Evolutionary conservation across 2,329 filamentous ascomycete genomes (phyloP), one percentile per base, ranked within the genome.

Genomic region (Aphanoascus verrucosus): DNA sequence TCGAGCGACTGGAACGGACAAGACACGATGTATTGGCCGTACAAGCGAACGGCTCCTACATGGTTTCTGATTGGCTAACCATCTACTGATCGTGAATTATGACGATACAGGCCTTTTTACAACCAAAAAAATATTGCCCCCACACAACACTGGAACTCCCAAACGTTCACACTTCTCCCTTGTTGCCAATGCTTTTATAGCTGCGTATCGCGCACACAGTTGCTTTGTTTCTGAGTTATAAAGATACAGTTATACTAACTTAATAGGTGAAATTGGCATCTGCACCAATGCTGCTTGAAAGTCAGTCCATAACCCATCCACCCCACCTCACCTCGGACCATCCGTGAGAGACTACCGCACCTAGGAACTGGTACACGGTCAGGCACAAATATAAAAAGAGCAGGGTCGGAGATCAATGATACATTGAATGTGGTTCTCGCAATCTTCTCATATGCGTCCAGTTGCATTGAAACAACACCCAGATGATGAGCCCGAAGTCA

Each of bases 401-500:
- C 5, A 19, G 11, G 7, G 42, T 2, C 6, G 15, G 15, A 3
- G 8, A 20, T 20, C 5, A 11, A 7, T 9, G 14, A 50, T 20
- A 2, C 7, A 20, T 34, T n/a, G n/a, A 31, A 41, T 49, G 19
- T 42, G 47, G 17, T 37, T 12, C 14, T 42, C 14, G 19, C 32
- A 9, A 34, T 5, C 17, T n/a, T 11, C 8, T 19, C 37, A 43
- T 43, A 50, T 50, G 48, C 40, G 34, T 50, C 38, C 48, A 3
- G 38, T 35, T 15, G 20, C 15, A 14, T 15, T 15, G 23, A 23
- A 43, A n/a, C 38, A 35, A 14, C 8, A 49, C 11, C 12, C 37
- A 14, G 20, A 17, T 32, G 67, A 69, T 54, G 67, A 69, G 46
- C 64, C 67, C 6, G 63, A 64, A 14, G 64, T 67, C 34, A 63